phyloP scores from a whole-genome alignment of 225 moss, liverwort and hornwort species.

The Thuidium tamariscinum region DNA sequence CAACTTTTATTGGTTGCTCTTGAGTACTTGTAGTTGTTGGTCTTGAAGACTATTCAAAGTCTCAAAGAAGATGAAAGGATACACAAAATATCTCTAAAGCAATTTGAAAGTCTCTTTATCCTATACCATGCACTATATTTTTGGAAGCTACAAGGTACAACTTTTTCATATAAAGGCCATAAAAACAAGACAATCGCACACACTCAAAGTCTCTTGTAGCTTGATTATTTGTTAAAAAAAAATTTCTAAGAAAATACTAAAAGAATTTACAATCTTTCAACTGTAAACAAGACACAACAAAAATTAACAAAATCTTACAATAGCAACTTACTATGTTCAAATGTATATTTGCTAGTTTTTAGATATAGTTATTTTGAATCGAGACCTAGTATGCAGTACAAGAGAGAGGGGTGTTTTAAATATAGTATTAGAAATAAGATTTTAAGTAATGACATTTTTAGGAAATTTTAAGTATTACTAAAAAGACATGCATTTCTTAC shows the following conservation, averaged over 20 bases:
- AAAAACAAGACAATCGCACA: not conserved
- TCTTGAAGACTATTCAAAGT: not conserved
- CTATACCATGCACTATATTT: not conserved
- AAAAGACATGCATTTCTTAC: no score
- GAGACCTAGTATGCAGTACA: no score
- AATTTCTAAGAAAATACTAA: not conserved
- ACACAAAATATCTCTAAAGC: not conserved
- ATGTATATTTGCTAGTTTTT: accelerated
- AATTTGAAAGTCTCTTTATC: accelerated
- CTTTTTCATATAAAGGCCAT: accelerated
- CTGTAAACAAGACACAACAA: not conserved
- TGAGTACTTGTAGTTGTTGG: not conserved
- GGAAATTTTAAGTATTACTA: no score
- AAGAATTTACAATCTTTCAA: not conserved
- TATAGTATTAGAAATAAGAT: no score
- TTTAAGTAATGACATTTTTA: no score
- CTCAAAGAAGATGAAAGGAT: not conserved
- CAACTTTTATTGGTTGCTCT: not conserved
- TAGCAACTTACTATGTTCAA: not conserved
- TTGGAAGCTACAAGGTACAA: not conserved
- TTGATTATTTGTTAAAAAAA: no score
- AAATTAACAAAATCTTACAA: not conserved
- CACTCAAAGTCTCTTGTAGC: not conserved
- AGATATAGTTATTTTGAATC: not conserved
- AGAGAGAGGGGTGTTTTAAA: no score